Evolutionary conservation across 768 basidiomycete genomes (phyloP), one percentile per base, ranked within the genome.

Genomic region (Saitozyma podzolica): DNA sequence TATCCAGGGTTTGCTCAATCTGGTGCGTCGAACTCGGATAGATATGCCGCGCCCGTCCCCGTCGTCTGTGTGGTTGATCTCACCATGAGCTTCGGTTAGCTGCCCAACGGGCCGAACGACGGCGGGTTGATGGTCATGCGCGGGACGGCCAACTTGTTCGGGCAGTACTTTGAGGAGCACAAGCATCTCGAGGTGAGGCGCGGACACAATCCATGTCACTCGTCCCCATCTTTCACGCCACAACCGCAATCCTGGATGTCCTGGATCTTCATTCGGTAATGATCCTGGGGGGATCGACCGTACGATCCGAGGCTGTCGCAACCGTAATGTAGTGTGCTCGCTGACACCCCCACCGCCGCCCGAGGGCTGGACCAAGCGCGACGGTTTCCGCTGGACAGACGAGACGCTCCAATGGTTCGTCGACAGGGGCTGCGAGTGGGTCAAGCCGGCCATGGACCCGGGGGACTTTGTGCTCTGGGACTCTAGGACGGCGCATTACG

Each of bases 401-500:
- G 68, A 64, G 47, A 59, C 13, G 58, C 65, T 43, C 56, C n/a
- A 62, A 17, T 79, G 78, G 78, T 70, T 79, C 60, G 66, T 65
- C 41, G 73, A 73, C 29, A 63, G 69, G 41, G 78, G 78, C 0
- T 78, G 76, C 56, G 54, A 65, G 37, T 71, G 69, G 67, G 57
- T 73, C 42, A 73, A 78, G 56, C 68, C 73, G 20, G 40, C 47
- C 55, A 65, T 73, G 50, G 69, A 61, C 4, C 69, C 73, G 2
- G 78, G 76, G 4, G 70, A 72, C 53, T 56, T 73, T 41, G 67
- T 76, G 50, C 56, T 76, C 17, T 76, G 75, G 75, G 72, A 73
- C 47, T 71, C 70, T 9, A 50, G 68, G 53, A 60, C 19, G 19
- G 61, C 61, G 45, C 75, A 78, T 56, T 73, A 72, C 50, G 70